Percentiles rank a stretch among this genome's conserved stretches.
Conservation (phyloP, 495 filamentous ascomycete species). For the Elasticomyces elasticus region DNA sequence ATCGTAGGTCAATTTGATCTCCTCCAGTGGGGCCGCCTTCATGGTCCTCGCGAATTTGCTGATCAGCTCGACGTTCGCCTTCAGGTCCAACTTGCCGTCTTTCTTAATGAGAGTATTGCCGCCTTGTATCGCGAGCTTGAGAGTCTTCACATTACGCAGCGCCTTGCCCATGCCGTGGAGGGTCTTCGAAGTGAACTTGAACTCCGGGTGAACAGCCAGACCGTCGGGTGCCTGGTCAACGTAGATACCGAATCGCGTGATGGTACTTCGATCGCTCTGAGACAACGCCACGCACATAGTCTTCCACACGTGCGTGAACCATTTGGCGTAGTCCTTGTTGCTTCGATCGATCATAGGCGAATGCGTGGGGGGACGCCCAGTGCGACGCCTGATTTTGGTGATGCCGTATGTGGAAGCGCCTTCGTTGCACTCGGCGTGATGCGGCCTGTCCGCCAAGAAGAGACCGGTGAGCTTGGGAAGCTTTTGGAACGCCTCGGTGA, state of each 20-base stretch:
- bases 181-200: constrained; percentile 4
- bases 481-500: constrained; percentile 8
- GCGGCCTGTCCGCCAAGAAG: background rate
- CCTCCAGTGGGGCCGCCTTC: background rate
- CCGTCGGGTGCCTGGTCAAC: background rate
- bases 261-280: background rate
- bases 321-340: background rate
- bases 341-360: background rate
- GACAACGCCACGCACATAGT: background rate
- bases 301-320: constrained; percentile 7
- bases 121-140: background rate
- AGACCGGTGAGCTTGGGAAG: constrained; percentile 2
- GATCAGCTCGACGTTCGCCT: background rate
- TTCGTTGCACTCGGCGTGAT: background rate
- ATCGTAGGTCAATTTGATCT: background rate
- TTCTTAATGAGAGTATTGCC: constrained; percentile 2
- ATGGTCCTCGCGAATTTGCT: background rate
- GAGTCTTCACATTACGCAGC: background rate
- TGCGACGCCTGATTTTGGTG: background rate
- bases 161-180: background rate
- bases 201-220: background rate
- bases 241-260: background rate
- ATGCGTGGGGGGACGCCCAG: background rate
- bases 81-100: background rate
- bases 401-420: background rate